These are phyloP conservation scores for Endocalyx cinctus DNA, from an alignment of 2,329 filamentous ascomycete species.

Conservation along the genomic window DNA sequence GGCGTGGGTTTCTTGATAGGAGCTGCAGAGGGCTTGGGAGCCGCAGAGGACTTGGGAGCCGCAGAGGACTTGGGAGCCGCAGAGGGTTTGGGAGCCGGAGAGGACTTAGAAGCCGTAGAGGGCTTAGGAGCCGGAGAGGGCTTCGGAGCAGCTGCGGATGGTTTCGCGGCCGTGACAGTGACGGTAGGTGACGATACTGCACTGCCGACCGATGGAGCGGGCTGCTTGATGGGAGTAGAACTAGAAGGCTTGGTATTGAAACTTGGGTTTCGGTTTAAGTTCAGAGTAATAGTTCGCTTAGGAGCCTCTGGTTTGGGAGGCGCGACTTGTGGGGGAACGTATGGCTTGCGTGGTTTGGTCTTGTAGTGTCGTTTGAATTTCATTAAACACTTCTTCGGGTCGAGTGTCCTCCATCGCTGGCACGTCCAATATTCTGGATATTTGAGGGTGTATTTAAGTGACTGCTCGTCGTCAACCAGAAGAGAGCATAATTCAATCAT, in stretches of 20 bases:
- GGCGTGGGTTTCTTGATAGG: background rate
- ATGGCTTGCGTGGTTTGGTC: conserved; percentile 21
- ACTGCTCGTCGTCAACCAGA: conserved; percentile 44
- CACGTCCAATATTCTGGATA: conserved; percentile 43
- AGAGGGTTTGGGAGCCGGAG: conserved; percentile 6
- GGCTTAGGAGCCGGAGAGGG: conserved; percentile 2
- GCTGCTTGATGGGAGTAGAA: conserved; percentile 7
- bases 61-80: conserved; percentile 11
- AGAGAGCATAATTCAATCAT: conserved; percentile 47
- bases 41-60: conserved; percentile 5
- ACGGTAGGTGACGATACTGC: too few relatives aligned
- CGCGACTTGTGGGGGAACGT: conserved; percentile 10
- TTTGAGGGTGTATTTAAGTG: conserved; percentile 41
- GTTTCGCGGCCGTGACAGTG: conserved; percentile 3
- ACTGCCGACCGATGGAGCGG: too few relatives aligned
- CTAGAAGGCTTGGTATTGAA: conserved; percentile 15
- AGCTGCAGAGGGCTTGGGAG: too few relatives aligned
- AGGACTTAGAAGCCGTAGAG: conserved; percentile 5
- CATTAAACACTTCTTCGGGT: conserved; percentile 19
- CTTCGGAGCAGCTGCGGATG: conserved; percentile 5
- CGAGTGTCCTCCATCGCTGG: too few relatives aligned
- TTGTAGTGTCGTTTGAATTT: conserved; percentile 22
- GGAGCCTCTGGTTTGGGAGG: conserved; percentile 16
- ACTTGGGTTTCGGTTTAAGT: conserved; percentile 23
- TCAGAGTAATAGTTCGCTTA: conserved; percentile 29